Conservation (phyloP, 2,329 filamentous ascomycete species). For the Sarocladiaceae sp. region DNA sequence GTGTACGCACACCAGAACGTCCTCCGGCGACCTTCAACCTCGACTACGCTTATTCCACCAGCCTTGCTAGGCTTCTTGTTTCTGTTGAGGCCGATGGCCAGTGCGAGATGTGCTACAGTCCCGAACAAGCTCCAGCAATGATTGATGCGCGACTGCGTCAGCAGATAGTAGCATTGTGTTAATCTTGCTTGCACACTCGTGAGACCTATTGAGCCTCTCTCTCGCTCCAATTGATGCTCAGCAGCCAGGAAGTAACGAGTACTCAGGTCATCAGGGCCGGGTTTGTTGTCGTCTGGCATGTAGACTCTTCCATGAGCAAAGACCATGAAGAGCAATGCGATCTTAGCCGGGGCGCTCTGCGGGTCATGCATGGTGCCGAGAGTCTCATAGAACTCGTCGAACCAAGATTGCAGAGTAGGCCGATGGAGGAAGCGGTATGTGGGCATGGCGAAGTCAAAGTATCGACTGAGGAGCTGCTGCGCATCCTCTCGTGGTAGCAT, state of each 20-base stretch:
- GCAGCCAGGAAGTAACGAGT: constrained; percentile 27
- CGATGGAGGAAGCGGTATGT: constrained; percentile 49
- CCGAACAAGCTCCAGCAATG: constrained; percentile 42
- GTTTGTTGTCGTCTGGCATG: no score
- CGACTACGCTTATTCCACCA: constrained; percentile 23
- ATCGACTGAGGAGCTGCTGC: constrained; percentile 33
- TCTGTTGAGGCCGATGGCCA: constrained; percentile 33
- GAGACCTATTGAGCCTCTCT: constrained; percentile 30
- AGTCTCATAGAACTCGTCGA: constrained; percentile 31
- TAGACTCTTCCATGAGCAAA: constrained; percentile 42
- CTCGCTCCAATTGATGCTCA: constrained; percentile 30
- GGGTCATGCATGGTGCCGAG: constrained; percentile 18
- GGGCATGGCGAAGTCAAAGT: constrained; percentile 50
- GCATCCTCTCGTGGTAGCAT: constrained; percentile 30
- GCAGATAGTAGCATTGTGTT: constrained; percentile 35
- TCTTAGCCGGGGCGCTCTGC: constrained; percentile 17
- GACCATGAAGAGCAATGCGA: constrained; percentile 42
- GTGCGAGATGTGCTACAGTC: constrained; percentile 30
- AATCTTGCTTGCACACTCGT: constrained; percentile 35
- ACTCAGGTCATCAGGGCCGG: no score
- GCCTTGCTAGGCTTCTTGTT: constrained; percentile 13
- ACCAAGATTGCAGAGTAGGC: constrained; percentile 39
- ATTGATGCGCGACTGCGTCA: constrained; percentile 38
- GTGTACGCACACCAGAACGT: constrained; percentile 61
- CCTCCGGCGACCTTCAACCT: constrained; percentile 31